Evolutionary conservation across 495 filamentous ascomycete genomes (phyloP).

Genomic region (Penicillium samsonianum): DNA sequence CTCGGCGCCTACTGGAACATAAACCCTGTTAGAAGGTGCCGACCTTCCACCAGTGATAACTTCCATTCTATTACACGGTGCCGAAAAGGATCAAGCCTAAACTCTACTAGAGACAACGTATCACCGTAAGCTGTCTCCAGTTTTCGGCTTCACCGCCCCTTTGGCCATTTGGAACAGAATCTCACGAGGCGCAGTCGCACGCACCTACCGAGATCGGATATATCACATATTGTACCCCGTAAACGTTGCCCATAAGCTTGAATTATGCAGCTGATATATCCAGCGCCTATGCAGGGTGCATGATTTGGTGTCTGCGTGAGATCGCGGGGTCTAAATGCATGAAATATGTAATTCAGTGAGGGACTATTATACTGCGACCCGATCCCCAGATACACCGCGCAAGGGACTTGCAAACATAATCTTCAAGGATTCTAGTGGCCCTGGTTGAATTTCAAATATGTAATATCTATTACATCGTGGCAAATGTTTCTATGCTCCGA

Average conservation of each 20-base stretch:
- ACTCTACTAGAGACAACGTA: slow-evolving; percentile 8
- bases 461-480: slow-evolving; percentile 7
- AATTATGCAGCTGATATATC: slow-evolving; percentile 25
- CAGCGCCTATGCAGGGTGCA: slow-evolving; percentile 17
- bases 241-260: slow-evolving; percentile 19
- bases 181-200: slow-evolving; percentile 15
- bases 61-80: background rate
- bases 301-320: slow-evolving; percentile 10
- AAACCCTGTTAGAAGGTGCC: slow-evolving; percentile 6
- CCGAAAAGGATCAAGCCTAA: background rate
- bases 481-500: slow-evolving; percentile 7
- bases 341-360: slow-evolving; percentile 21
- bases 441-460: slow-evolving; percentile 18
- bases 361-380: slow-evolving; percentile 10
- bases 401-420: slow-evolving; percentile 23
- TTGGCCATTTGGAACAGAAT: slow-evolving; percentile 3
- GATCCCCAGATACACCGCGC: slow-evolving; percentile 17
- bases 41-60: slow-evolving; percentile 11
- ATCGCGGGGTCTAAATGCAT: slow-evolving; percentile 9
- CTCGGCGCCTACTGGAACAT: slow-evolving; percentile 16
- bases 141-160: slow-evolving; percentile 27
- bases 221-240: slow-evolving; percentile 5
- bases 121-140: slow-evolving; percentile 3
- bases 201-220: slow-evolving; percentile 5
- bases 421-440: slow-evolving; percentile 8